phyloP scores from a whole-genome alignment of 805 yeast species.

The Lipomyces sp. region DNA sequence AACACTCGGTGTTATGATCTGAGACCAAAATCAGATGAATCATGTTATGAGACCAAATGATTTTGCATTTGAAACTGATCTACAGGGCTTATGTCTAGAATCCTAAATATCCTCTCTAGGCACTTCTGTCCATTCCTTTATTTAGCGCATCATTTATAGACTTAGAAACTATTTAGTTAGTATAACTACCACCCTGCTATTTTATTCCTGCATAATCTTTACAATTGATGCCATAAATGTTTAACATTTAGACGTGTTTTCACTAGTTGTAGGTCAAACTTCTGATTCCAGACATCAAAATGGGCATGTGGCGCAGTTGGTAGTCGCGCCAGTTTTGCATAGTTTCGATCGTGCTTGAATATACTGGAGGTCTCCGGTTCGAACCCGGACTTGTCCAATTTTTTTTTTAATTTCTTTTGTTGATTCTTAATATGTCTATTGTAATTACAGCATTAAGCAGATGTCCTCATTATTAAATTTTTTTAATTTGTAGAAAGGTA shows the following conservation, averaged over 20 bases:
- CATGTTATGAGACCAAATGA: background rate
- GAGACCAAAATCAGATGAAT: background rate
- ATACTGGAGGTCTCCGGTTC: constrained; percentile 42
- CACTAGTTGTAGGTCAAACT: background rate
- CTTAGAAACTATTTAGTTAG: no score
- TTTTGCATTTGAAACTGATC: background rate
- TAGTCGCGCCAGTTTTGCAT: constrained; percentile 42
- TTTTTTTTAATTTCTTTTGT: background rate
- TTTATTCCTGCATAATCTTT: background rate
- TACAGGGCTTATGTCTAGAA: background rate
- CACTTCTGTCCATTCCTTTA: background rate
- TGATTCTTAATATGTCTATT: no score
- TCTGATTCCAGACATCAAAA: background rate
- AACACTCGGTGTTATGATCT: background rate
- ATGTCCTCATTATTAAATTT: no score
- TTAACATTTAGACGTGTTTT: background rate
- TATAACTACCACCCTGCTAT: no score
- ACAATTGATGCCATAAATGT: background rate
- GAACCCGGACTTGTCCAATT: constrained; percentile 42
- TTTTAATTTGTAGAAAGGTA: no score
- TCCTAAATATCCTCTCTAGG: background rate
- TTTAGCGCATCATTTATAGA: background rate
- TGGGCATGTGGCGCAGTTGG: constrained; percentile 43
- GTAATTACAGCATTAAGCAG: background rate
- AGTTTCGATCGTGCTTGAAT: constrained; percentile 1